Base-by-base conservation (phyloP, 768 basidiomycete species). In the Leccinum uliginosum region DNA sequence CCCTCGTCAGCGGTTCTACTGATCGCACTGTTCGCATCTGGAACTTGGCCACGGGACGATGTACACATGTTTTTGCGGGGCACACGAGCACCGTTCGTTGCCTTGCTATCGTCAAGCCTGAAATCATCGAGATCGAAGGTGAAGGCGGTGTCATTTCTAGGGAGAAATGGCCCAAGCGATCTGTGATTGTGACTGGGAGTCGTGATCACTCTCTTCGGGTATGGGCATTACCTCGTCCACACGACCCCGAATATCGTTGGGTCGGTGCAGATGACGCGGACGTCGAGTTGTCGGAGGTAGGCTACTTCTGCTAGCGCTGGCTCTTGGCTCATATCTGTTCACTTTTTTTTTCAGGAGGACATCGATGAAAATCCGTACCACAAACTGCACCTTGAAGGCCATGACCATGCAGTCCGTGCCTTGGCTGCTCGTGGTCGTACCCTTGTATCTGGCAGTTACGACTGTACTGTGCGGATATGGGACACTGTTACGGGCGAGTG, bases 81-180 rank as follows among this genome's bases (percentile, higher is more conserved):
- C 96, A 99, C 73, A 97, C 93, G 26, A 93, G 90, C 66, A 99
- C 96, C 0, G 95, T 99, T 24, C 83, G 96, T 47, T 98, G 96
- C 74, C 78, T 99, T 8, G 90, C 95, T 40, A 96, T 99, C 60
- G 91, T 98, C 53, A 93, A 95, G 67, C 96, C 96, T 1, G 93
- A 94, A 66, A 81, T 83, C 80, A 79, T 95, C 7, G 86, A 90
- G 59, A 80, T 87, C 14, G 85, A 88, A 68, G 76, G 79, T 30
- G 86, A 88, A 54, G 73, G 76, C 14, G 84, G 86, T 7, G 71
- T 81, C 45, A 76, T 86, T 50, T 76, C 76, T 38, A 83, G 82
- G 62, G 89, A 93, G 73, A 87, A 83, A 58, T 81, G 84, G 77
- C 87, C 87, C 32, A 85, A 87, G 54, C 83, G 81, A 60, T 82